These are phyloP conservation scores for Penicillium macrosclerotiorum DNA, from an alignment of 495 filamentous ascomycete species.

Conservation along the genomic window DNA sequence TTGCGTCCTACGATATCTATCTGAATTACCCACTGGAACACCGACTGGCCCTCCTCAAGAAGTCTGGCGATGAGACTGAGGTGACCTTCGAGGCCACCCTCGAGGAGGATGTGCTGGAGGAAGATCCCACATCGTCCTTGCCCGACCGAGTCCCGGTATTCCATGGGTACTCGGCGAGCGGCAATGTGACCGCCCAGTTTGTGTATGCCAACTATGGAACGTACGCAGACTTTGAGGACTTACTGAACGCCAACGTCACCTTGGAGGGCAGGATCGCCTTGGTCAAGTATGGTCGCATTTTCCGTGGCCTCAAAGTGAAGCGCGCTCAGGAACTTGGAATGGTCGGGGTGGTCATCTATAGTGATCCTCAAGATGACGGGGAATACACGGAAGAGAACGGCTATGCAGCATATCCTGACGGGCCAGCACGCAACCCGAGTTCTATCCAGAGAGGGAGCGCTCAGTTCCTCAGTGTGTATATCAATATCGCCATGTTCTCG, in stretches of 20 bases:
- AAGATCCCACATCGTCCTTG: constrained; percentile 74
- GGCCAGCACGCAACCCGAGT: constrained; percentile 82
- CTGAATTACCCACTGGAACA: constrained; percentile 86
- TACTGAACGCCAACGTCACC: constrained; percentile 70
- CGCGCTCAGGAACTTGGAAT: constrained; percentile 89
- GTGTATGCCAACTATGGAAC: constrained; percentile 91
- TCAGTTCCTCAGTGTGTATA: constrained; percentile 68
- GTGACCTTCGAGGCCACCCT: constrained; percentile 78
- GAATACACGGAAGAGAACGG: constrained; percentile 78
- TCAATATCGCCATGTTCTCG: not conserved
- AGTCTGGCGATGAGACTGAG: constrained; percentile 29
- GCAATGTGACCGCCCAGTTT: constrained; percentile 81
- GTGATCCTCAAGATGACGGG: constrained; percentile 88
- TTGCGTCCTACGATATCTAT: constrained; percentile 85
- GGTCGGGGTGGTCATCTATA: constrained; percentile 81
- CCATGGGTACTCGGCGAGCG: constrained; percentile 89
- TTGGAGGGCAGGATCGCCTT: constrained; percentile 85
- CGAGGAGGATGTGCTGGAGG: constrained; percentile 80
- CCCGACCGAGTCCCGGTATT: constrained; percentile 83
- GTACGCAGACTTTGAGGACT: constrained; percentile 79
- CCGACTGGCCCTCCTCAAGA: constrained; percentile 72
- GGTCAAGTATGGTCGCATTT: constrained; percentile 80
- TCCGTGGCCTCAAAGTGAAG: constrained; percentile 91
- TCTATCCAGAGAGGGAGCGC: constrained; percentile 91
- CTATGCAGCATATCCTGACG: constrained; percentile 75